These are phyloP conservation scores for Monosporascus sp. DNA, from an alignment of 2,329 filamentous ascomycete genomes.

Conservation along the genomic window DNA sequence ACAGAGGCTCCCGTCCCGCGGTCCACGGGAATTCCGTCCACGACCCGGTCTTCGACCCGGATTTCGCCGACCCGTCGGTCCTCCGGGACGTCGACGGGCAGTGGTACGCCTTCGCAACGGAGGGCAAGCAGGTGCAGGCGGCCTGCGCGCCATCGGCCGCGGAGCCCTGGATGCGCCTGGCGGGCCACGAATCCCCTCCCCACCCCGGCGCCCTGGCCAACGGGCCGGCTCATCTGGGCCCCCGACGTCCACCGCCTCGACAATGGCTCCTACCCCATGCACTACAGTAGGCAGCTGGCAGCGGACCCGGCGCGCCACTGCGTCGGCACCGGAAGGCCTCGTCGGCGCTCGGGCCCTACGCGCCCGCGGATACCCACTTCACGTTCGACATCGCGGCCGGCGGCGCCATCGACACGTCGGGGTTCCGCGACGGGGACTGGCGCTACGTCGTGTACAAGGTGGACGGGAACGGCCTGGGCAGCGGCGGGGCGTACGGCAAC, in stretches of 20 bases:
- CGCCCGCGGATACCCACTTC: too few relatives aligned
- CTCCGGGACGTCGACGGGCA: conserved; percentile 38
- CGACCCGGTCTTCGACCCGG: conserved; percentile 24
- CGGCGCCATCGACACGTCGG: too few relatives aligned
- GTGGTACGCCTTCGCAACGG: conserved; percentile 56
- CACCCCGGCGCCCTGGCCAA: conserved; percentile 46
- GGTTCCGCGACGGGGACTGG: too few relatives aligned
- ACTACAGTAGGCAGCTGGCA: conserved; percentile 48
- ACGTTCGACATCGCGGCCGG: too few relatives aligned
- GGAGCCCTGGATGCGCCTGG: conserved; percentile 40
- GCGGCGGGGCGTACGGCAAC: too few relatives aligned
- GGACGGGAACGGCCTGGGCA: too few relatives aligned
- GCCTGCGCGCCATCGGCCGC: conserved; percentile 43
- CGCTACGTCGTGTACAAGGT: too few relatives aligned
- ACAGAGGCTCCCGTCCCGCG: neutral
- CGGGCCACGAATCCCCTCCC: conserved; percentile 52
- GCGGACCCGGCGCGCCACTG: conserved; percentile 42
- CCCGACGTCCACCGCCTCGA: conserved; percentile 50
- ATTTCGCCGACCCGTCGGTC: conserved; percentile 53
- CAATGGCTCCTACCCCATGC: conserved; percentile 52
- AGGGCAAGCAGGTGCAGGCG: conserved; percentile 47
- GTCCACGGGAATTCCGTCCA: neutral
- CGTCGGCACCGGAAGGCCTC: too few relatives aligned
- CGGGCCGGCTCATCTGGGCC: conserved; percentile 51
- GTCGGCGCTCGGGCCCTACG: too few relatives aligned